phyloP scores from a whole-genome alignment of 2,329 filamentous ascomycete species.

The Diaporthe nobilis region DNA sequence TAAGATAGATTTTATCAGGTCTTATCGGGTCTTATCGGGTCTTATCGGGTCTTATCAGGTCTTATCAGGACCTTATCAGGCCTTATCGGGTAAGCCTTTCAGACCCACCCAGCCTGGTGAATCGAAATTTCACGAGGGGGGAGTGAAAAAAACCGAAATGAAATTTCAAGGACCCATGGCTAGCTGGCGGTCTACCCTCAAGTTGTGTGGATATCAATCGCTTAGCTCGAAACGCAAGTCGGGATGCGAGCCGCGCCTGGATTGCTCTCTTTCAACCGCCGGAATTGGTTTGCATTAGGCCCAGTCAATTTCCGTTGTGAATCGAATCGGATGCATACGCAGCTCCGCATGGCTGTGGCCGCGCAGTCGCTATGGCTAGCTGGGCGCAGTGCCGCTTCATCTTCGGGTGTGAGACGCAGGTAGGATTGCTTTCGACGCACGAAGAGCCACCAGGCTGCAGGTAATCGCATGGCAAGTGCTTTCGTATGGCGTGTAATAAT shows the following conservation, averaged over 20 bases:
- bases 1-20: too few species aligned
- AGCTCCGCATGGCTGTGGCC: constrained; percentile 13
- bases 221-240: constrained; percentile 12
- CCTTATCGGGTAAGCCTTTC: too few species aligned
- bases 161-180: too few species aligned
- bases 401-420: constrained; percentile 18
- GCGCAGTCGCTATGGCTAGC: constrained; percentile 10
- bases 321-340: constrained; percentile 1
- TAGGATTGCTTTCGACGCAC: constrained; percentile 14
- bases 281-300: constrained; percentile 8
- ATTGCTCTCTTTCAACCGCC: constrained; percentile 3
- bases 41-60: too few species aligned
- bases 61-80: too few species aligned
- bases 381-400: constrained; percentile 7
- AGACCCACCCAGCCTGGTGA: too few species aligned
- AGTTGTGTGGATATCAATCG: neutral
- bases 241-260: constrained; percentile 4
- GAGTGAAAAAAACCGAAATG: too few species aligned
- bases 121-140: too few species aligned
- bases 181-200: neutral
- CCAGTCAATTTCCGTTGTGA: constrained; percentile 11
- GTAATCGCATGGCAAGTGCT: neutral
- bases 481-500: neutral
- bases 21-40: too few species aligned
- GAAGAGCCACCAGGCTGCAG: constrained; percentile 15